phyloP scores from a whole-genome alignment of 1,139 yeast genomes.

The Lodderomyces orthopsilosis region DNA sequence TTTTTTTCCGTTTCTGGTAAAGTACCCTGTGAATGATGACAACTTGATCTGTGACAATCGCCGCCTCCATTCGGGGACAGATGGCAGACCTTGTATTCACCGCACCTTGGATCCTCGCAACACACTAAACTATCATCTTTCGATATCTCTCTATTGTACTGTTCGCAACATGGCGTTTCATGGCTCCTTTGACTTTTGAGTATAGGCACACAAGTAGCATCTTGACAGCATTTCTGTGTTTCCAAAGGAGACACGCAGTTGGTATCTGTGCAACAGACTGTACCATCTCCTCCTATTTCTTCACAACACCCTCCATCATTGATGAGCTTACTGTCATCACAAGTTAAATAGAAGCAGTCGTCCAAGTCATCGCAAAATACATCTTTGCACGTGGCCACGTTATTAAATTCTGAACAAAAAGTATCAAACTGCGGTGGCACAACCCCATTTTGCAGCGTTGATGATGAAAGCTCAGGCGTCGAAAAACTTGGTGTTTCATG shows the following conservation, averaged over 20 bases:
- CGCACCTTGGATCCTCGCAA: conserved; percentile 17
- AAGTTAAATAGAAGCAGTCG: conserved; percentile 41
- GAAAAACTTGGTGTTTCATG: neutral
- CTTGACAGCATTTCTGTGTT: conserved; percentile 16
- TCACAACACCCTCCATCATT: neutral
- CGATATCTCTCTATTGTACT: neutral
- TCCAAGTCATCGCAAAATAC: conserved; percentile 46
- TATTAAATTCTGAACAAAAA: conserved; percentile 1
- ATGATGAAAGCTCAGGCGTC: neutral
- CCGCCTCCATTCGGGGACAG: neutral
- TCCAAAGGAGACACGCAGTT: conserved; percentile 6
- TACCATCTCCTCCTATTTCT: conserved; percentile 8
- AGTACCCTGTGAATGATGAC: conserved; percentile 20
- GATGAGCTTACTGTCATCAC: conserved; percentile 19
- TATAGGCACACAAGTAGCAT: conserved; percentile 9
- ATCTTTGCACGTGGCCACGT: conserved; percentile 28
- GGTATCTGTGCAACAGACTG: conserved; percentile 19
- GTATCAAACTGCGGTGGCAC: neutral
- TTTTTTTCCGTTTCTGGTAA: conserved; percentile 19
- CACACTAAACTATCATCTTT: conserved; percentile 12
- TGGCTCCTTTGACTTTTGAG: neutral
- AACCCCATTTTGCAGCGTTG: neutral
- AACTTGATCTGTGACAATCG: conserved; percentile 10
- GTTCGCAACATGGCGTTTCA: neutral
- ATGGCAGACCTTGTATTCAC: conserved; percentile 4